Evolutionary conservation across 169 alveolate genomes (phyloP), one percentile per base, ranked within the genome.

Genomic region (Babesia ovata): DNA sequence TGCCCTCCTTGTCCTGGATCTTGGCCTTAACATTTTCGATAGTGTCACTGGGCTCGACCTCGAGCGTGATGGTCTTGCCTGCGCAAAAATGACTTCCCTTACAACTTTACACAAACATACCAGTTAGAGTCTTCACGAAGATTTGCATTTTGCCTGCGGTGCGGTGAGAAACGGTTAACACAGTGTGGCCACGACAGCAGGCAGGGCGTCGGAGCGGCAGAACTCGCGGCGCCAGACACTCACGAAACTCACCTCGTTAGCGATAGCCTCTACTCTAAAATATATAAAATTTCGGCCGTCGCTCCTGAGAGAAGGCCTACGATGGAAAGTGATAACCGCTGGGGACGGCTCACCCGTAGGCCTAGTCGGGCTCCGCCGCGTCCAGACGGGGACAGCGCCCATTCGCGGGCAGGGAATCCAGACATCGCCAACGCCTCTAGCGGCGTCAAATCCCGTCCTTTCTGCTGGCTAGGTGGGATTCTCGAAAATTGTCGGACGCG

Each of bases 11-110:
- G 85, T 96, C 99, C 75, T 96, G 98, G 70, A 97, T 96, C 92
- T 96, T 96, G 45, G 98, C 98, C 93, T 97, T 97, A 61, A 97
- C 99, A 87, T 96, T 95, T 75, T 98, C 99, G 88, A 96, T 96
- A 26, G 99, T 94, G 86, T 96, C 99, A 36, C 97, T 88, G 70
- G 99, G 96, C 85, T 96, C 98, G 54, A 97, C 98, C 70, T 96
- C 99, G 24, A 97, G 92, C 39, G 98, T 96, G 65, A 97, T 94
- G 60, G 98, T 95, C 90, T 97, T 94, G 66, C 50, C 50, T 45
- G 50, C 50, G 19, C 50, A 45, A 45, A 45, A 10, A 16, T 26
- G 60, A 49, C 28, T 17, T 21, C 28, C n/a, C 57, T 49, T 19
- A 49, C 57, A 7, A 7, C 13, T 2, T 21, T n/a, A 33, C 14